Conservation (phyloP, 176 grass and related monocot species). For the Secale cereale region DNA sequence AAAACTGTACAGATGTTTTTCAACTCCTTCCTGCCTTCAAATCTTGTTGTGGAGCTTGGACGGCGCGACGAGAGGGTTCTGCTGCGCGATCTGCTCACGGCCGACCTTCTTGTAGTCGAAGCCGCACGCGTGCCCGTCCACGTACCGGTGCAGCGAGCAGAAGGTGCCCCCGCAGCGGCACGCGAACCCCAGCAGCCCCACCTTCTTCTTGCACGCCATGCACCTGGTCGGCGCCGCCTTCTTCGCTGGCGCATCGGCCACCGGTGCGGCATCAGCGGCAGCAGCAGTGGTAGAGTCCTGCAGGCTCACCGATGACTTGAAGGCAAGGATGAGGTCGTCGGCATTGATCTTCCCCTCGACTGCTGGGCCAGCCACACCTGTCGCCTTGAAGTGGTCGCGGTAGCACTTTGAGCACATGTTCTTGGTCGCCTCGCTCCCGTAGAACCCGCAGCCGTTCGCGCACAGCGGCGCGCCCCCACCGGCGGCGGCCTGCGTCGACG, state of each 20-base stretch:
- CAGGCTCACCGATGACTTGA: background rate
- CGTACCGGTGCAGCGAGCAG: conserved; percentile 48
- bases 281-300: background rate
- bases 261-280: rapidly evolving
- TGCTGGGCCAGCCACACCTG: background rate
- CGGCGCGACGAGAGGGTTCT: conserved; percentile 36
- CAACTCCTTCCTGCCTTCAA: background rate
- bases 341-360: background rate
- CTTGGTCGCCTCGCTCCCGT: conserved; percentile 9
- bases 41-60: conserved; percentile 34
- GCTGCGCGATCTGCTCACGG: conserved; percentile 27
- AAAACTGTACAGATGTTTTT: background rate
- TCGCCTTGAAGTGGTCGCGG: background rate
- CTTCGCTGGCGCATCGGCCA: background rate
- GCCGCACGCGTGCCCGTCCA: conserved; percentile 28
- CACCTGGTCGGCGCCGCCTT: conserved; percentile 32
- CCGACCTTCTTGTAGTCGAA: conserved; percentile 43
- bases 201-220: conserved; percentile 6
- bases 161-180: conserved; percentile 37
- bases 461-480: no score
- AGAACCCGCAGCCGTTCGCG: no score
- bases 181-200: no score
- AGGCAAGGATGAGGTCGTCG: background rate
- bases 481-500: no score
- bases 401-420: conserved; percentile 52